phyloP scores from a whole-genome alignment of 345 rosid species.

The Bruguiera sexangula region DNA sequence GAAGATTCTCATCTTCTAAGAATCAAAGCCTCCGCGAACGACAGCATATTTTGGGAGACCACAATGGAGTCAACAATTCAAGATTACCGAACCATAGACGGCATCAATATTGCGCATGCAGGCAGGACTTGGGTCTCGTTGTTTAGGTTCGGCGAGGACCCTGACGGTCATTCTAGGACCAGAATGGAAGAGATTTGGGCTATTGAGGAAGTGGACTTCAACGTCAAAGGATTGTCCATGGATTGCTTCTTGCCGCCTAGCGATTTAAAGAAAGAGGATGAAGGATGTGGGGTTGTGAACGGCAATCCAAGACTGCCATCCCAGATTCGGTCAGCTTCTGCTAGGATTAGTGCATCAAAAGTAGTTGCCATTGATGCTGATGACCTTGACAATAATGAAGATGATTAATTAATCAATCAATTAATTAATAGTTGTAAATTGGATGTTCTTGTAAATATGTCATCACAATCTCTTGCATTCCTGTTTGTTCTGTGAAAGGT shows the following conservation, averaged over 20 bases:
- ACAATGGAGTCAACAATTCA: slow-evolving; percentile 75
- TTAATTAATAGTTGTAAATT: neutral
- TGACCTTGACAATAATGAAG: slow-evolving; percentile 27
- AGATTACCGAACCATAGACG: slow-evolving; percentile 73
- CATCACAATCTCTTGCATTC: too few species aligned
- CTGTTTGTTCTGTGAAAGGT: too few species aligned
- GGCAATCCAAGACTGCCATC: slow-evolving; percentile 39
- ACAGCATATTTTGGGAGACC: slow-evolving; percentile 83
- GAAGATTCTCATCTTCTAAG: slow-evolving; percentile 80
- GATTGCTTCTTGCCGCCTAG: slow-evolving; percentile 92
- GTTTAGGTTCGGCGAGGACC: slow-evolving; percentile 58
- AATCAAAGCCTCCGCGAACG: slow-evolving; percentile 49
- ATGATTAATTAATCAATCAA: slow-evolving; percentile 14
- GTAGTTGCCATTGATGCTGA: slow-evolving; percentile 56
- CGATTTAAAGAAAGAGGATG: slow-evolving; percentile 73
- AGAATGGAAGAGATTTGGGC: slow-evolving; percentile 89
- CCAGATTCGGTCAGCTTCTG: slow-evolving; percentile 43
- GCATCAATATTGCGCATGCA: slow-evolving; percentile 72
- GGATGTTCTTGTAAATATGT: neutral
- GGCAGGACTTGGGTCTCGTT: slow-evolving; percentile 70
- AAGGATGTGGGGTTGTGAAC: slow-evolving; percentile 34
- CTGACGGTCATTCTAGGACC: slow-evolving; percentile 68
- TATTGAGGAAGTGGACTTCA: slow-evolving; percentile 90
- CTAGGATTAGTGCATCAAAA: slow-evolving; percentile 56
- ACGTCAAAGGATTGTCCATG: slow-evolving; percentile 76